Evolutionary conservation across 2,329 filamentous ascomycete species (phyloP), one percentile per base, ranked within the genome.

Genomic region (Aspergillus sp.): DNA sequence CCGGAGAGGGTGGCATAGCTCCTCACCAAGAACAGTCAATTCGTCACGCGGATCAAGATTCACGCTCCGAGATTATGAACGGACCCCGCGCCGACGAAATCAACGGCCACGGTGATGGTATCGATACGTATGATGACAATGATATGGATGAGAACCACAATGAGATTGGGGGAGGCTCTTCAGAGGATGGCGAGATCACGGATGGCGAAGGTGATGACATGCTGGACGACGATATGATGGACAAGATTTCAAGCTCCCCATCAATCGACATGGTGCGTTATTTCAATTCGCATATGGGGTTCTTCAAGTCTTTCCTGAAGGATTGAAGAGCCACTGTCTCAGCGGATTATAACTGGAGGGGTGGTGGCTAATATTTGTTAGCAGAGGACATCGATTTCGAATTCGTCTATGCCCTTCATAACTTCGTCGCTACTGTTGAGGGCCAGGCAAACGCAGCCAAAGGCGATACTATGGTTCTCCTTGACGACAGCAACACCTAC

Each of bases 301-400:
- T 29, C 27, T 27, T 29, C 39, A 41, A 27, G 28, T 7, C 19
- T 41, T 28, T n/a, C 7, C 28, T 41, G 8, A 19, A 19, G 19
- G 19, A 19, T 19, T 19, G 19, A 19, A 19, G 19, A 19, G 19
- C 19, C 2, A 19, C 19, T 2, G 19, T 19, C 19, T 1, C 2
- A 19, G 19, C 19, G 19, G 2, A 19, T 19, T 19, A 19, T 19
- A 19, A 19, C 19, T 19, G 19, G 19, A 19, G 19, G 19, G 19
- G 19, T 19, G 19, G 19, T 19, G 19, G 19, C 19, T 19, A 19
- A 19, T 19, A 19, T 19, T 39, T 39, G 78, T 78, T 84, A 70
- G 69, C 76, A 97, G 93, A 98, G 80, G 93, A 98, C 63, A 98
- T 98, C 70, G 93, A 98, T 77, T 97, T 98, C 74, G 91, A 97